Evolutionary conservation across 306 rosid species (phyloP).

Genomic region (Acacia confusa): DNA sequence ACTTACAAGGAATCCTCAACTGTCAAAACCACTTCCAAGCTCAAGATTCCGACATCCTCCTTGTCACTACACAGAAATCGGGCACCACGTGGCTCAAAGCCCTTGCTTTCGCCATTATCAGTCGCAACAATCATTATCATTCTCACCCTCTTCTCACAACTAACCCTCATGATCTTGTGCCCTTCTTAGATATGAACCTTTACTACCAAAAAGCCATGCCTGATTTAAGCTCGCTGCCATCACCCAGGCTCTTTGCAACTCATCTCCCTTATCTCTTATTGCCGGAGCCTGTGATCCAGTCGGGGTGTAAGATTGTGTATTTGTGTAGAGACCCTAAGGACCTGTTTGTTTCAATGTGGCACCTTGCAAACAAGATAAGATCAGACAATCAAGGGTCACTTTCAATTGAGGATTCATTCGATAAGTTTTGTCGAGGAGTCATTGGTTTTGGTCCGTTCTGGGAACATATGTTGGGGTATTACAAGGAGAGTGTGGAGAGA

Average conservation of each 20-base stretch:
- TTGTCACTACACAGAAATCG: conserved; percentile 37
- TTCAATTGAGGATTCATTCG: conserved; percentile 24
- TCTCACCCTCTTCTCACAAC: conserved; percentile 37
- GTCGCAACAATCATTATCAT: not conserved
- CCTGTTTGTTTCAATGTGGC: conserved; percentile 40
- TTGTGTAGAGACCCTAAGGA: conserved; percentile 45
- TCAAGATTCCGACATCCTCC: conserved; percentile 35
- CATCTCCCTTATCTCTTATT: not conserved
- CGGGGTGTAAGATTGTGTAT: conserved; percentile 38
- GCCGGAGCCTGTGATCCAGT: conserved; percentile 7
- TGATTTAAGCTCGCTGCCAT: conserved; percentile 4
- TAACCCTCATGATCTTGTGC: conserved; percentile 44
- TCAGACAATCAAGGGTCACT: not conserved
- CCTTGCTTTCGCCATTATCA: conserved; percentile 29
- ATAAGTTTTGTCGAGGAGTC: conserved; percentile 4
- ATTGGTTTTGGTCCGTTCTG: conserved; percentile 7
- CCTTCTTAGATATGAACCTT: conserved; percentile 35
- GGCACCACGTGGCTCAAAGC: conserved; percentile 60
- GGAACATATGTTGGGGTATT: conserved; percentile 14
- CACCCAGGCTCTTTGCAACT: conserved; percentile 19
- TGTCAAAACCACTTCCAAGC: conserved; percentile 43
- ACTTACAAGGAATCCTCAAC: conserved; percentile 32
- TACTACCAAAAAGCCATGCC: conserved; percentile 5
- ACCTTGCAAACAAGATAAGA: conserved; percentile 35
- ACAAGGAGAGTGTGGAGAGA: not conserved